These are phyloP conservation scores for Rhododendron griersonianum DNA, from an alignment of 148 eudicot genomes.

Conservation along the genomic window DNA sequence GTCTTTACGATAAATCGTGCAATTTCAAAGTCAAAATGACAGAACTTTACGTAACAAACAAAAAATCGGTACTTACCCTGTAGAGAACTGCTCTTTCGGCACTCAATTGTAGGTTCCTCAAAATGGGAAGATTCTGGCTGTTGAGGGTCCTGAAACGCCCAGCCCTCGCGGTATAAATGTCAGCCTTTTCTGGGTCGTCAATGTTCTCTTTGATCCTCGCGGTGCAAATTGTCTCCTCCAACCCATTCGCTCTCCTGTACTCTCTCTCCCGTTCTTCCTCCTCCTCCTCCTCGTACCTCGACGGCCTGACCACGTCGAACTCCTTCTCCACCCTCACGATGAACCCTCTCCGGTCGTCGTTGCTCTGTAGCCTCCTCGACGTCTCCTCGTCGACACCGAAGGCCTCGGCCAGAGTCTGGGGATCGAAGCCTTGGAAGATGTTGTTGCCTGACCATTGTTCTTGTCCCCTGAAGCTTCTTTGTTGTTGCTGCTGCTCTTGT, in stretches of 20 bases:
- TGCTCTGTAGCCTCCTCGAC: slow-evolving; percentile 1
- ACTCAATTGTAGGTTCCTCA: slow-evolving; percentile 18
- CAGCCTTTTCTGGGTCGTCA: slow-evolving; percentile 14
- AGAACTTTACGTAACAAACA: too few relatives aligned
- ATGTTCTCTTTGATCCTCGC: slow-evolving; percentile 21
- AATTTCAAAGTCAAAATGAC: too few relatives aligned
- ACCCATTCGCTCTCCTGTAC: slow-evolving; percentile 6
- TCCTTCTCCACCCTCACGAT: slow-evolving; percentile 20
- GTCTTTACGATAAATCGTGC: too few relatives aligned
- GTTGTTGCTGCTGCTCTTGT: background rate
- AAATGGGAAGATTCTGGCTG: slow-evolving; percentile 25
- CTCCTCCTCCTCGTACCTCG: background rate
- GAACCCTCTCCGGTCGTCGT: slow-evolving; percentile 16
- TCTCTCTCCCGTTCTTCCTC: background rate
- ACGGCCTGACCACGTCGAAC: slow-evolving; percentile 8
- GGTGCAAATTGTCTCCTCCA: slow-evolving; percentile 30
- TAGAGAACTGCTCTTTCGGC: slow-evolving; percentile 29
- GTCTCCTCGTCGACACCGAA: slow-evolving; percentile 12
- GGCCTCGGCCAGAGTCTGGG: slow-evolving; percentile 13
- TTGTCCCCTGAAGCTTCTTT: background rate
- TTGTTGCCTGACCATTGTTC: slow-evolving; percentile 12
- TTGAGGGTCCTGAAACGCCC: slow-evolving; percentile 13
- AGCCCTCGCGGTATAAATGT: slow-evolving; percentile 19
- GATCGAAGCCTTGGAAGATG: slow-evolving; percentile 17
- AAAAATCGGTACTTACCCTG: slow-evolving; percentile 12